These are phyloP conservation scores for Chimonanthus praecox DNA, from an alignment of 164 flowering plant species.

Conservation along the genomic window DNA sequence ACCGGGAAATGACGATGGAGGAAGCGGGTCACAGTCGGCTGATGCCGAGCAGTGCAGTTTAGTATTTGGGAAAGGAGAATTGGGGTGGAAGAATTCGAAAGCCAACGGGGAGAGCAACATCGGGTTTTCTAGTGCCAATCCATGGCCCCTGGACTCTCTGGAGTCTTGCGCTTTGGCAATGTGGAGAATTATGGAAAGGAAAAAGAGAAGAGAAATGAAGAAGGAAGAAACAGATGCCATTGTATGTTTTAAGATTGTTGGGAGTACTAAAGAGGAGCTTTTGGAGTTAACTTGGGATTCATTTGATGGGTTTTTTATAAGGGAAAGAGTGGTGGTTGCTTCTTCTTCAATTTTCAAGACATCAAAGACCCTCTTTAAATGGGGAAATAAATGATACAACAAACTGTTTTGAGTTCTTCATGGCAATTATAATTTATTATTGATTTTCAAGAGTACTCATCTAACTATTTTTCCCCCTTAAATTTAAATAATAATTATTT, in stretches of 20 bases:
- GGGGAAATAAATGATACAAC: no score
- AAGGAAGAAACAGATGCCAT: background rate
- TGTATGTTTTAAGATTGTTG: no score
- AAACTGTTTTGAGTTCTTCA: no score
- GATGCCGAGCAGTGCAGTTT: conserved; percentile 14
- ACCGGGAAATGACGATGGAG: conserved; percentile 26
- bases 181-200: no score
- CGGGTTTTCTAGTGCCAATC: conserved; percentile 54
- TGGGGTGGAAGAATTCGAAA: conserved; percentile 67
- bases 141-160: conserved; percentile 10
- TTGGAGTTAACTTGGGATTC: background rate
- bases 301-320: background rate
- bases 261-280: background rate
- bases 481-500: no score
- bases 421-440: no score
- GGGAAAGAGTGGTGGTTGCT: background rate
- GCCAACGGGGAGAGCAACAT: conserved; percentile 63
- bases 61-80: conserved; percentile 8
- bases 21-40: conserved; percentile 19
- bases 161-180: no score
- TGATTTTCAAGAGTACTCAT: no score
- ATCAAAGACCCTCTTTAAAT: no score
- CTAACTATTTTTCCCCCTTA: no score
- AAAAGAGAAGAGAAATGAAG: background rate
- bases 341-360: no score